phyloP scores from a whole-genome alignment of 2,329 filamentous ascomycete species.

The Pseudogymnoascus sp. region DNA sequence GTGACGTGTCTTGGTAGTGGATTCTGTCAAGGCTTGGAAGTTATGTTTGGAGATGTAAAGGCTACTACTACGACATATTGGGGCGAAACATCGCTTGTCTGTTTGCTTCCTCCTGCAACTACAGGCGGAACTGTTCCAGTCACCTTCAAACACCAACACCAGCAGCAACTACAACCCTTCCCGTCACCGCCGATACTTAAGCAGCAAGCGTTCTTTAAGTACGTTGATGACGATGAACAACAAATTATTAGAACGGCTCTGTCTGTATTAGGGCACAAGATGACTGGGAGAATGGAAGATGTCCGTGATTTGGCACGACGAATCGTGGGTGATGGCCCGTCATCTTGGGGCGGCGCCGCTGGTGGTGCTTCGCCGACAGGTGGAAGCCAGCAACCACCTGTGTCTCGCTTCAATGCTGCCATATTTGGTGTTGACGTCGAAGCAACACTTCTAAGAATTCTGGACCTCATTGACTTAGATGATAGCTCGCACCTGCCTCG shows the following conservation, averaged over 20 bases:
- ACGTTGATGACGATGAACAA: conserved; percentile 63
- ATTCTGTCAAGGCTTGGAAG: conserved; percentile 71
- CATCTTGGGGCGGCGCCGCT: conserved; percentile 39
- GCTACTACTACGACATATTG: conserved; percentile 58
- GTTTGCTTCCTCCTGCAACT: conserved; percentile 51
- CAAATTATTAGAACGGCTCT: conserved; percentile 61
- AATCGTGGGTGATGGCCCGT: conserved; percentile 45
- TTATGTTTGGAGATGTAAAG: conserved; percentile 70
- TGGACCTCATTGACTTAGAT: conserved; percentile 74
- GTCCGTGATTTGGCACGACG: conserved; percentile 53
- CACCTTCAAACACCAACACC: conserved; percentile 47
- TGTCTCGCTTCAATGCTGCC: conserved; percentile 34
- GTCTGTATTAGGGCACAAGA: conserved; percentile 55
- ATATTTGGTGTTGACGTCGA: conserved; percentile 29
- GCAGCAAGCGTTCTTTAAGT: conserved; percentile 57
- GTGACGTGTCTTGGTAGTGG: conserved; percentile 76
- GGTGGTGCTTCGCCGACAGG: conserved; percentile 36
- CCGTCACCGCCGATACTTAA: conserved; percentile 39
- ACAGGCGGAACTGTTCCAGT: conserved; percentile 53
- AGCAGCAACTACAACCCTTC: conserved; percentile 36
- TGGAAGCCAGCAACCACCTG: conserved; percentile 38
- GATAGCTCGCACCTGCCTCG: conserved; percentile 61
- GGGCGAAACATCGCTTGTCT: conserved; percentile 56
- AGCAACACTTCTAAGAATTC: conserved; percentile 53
- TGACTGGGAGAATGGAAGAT: conserved; percentile 55